Base-by-base conservation (phyloP, 371 early-diverging fungal genomes). In the Mortierella sp. region DNA sequence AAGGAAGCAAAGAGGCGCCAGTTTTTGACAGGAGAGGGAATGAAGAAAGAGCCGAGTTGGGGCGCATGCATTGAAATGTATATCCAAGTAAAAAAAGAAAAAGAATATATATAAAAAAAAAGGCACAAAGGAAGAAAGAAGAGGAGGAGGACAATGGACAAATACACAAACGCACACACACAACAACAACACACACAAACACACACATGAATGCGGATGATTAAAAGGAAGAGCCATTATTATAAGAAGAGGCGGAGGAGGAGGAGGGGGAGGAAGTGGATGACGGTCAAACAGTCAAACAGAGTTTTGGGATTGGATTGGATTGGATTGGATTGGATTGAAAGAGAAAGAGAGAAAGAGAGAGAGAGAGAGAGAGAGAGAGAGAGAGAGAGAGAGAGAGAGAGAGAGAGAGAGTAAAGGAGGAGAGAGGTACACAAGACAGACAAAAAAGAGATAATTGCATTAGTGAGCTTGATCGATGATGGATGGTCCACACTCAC, bases 291-390 rank as follows among this genome's bases (percentile, higher is more conserved):
- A n/a, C n/a, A n/a, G n/a, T n/a, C n/a, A n/a, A n/a, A n/a, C n/a
- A n/a, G n/a, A n/a, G n/a, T n/a, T n/a, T n/a, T n/a, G n/a, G n/a
- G n/a, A n/a, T n/a, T n/a, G 37, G 37, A 9, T 37, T 3, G 37
- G 37, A 37, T 5, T 37, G 37, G 9, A 37, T 37, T 9, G 37
- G 37, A 37, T 37, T 6, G 46, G 43, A 23, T 21, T 16, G 18
- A 16, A 1, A 60, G 21, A 23, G 25, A 45, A 18, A 47, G 47
- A 60, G 59, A 19, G 62, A 26, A 18, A 62, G 26, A 47, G 61
- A 28, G 23, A 2, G 18, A 4, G 26, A n/a, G 58, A 16, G 61
- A 23, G 23, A 61, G 26, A 47, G 61, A 28, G 23, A 2, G 18
- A 4, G 26, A n/a, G 9, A 26, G 12, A 59, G 4, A 59, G 9